Evolutionary conservation across 768 basidiomycete species (phyloP).

Genomic region (Crucibulum laeve): DNA sequence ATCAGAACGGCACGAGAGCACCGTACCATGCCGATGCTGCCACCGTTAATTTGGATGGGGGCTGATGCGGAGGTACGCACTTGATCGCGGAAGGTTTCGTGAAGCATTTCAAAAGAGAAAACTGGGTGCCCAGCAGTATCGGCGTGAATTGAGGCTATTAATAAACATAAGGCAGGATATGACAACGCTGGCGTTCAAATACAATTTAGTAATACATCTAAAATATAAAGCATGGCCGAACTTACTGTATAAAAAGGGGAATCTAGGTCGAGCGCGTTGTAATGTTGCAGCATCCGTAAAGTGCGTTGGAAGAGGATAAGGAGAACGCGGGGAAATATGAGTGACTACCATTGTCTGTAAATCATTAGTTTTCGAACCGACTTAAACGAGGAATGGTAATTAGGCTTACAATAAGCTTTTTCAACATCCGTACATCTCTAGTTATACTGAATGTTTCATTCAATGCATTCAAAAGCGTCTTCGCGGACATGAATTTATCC

Average conservation of each 20-base stretch:
- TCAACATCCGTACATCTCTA: slow-evolving; percentile 55
- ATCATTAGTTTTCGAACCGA: neutral
- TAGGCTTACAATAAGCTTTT: slow-evolving; percentile 53
- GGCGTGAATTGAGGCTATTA: slow-evolving; percentile 82
- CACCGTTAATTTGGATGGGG: slow-evolving; percentile 71
- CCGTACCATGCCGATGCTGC: slow-evolving; percentile 70
- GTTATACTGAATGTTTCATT: slow-evolving; percentile 60
- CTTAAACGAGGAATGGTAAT: neutral
- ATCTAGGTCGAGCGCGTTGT: slow-evolving; percentile 58
- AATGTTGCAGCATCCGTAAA: slow-evolving; percentile 37
- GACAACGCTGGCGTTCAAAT: slow-evolving; percentile 47
- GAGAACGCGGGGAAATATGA: slow-evolving; percentile 43
- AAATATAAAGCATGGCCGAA: neutral
- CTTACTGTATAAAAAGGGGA: slow-evolving; percentile 52
- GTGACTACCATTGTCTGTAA: slow-evolving; percentile 39
- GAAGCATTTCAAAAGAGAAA: slow-evolving; percentile 91
- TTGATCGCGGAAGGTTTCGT: slow-evolving; percentile 74
- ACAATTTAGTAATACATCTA: slow-evolving; percentile 1
- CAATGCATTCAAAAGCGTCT: slow-evolving; percentile 37
- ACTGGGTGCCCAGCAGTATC: slow-evolving; percentile 69
- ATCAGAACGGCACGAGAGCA: slow-evolving; percentile 62
- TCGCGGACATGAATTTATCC: slow-evolving; percentile 51
- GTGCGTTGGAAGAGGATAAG: slow-evolving; percentile 44
- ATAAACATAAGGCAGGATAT: slow-evolving; percentile 76
- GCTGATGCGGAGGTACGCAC: slow-evolving; percentile 68